Evolutionary conservation across 2,329 filamentous ascomycete species (phyloP).

Genomic region (Diaporthe sp.): DNA sequence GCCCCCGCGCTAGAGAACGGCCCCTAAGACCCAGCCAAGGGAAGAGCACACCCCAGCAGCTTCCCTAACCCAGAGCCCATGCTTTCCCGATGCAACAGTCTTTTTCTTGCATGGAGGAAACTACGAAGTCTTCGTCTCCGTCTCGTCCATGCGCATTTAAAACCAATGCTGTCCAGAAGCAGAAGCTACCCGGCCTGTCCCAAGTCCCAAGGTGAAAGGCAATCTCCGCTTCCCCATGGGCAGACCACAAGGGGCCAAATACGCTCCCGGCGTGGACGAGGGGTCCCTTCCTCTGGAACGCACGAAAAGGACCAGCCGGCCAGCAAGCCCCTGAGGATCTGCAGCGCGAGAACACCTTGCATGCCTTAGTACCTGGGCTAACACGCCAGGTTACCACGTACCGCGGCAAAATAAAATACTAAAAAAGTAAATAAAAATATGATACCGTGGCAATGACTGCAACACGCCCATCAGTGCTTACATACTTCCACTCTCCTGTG

Average conservation of each 20-base stretch:
- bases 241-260: neutral
- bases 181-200: neutral
- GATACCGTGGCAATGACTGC: slow-evolving; percentile 13
- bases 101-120: neutral
- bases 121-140: neutral
- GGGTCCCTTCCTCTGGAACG: slow-evolving; percentile 3
- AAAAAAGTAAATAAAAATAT: slow-evolving; percentile 9
- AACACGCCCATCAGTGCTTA: neutral
- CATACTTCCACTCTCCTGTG: neutral
- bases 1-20: slow-evolving; percentile 26
- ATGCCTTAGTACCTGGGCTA: slow-evolving; percentile 17
- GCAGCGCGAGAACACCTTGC: slow-evolving; percentile 18
- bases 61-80: slow-evolving; percentile 26
- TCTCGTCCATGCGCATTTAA: neutral
- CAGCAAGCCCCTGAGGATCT: slow-evolving; percentile 29
- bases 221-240: slow-evolving; percentile 16
- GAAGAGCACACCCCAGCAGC: slow-evolving; percentile 14
- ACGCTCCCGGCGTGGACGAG: neutral
- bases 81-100: neutral
- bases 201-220: neutral
- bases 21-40: slow-evolving; percentile 8
- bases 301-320: slow-evolving; percentile 15
- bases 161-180: neutral
- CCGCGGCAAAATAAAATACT: slow-evolving; percentile 8
- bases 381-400: slow-evolving; percentile 11